A percentile compares a stretch with the other conserved stretches of the same genome.
Evolutionary conservation across 805 yeast genomes (phyloP).

Genomic region (Candida nonsorbophila): DNA sequence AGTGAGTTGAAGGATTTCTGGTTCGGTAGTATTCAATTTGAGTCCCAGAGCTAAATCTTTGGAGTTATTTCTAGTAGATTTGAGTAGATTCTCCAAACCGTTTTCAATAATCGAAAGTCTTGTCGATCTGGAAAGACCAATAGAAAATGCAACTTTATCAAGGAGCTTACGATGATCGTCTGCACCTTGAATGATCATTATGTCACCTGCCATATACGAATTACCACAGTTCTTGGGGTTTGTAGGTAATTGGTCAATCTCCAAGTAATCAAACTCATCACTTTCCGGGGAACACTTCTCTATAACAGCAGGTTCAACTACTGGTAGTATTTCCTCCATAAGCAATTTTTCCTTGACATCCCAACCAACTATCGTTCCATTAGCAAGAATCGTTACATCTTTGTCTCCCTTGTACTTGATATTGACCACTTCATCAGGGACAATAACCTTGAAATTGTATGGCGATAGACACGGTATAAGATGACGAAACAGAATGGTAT

Average conservation of each 20-base stretch:
- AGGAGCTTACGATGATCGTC: slow-evolving; percentile 45
- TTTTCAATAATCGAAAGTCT: slow-evolving; percentile 76
- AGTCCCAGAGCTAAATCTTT: slow-evolving; percentile 62
- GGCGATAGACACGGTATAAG: slow-evolving; percentile 25
- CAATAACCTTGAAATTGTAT: slow-evolving; percentile 18
- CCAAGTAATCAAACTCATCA: slow-evolving; percentile 83
- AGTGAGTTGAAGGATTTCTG: slow-evolving; percentile 61
- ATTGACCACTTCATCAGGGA: slow-evolving; percentile 66
- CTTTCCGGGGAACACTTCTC: slow-evolving; percentile 52
- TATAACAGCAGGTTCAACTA: slow-evolving; percentile 41
- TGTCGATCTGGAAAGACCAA: slow-evolving; percentile 83
- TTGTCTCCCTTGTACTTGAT: slow-evolving; percentile 31
- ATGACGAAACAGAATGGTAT: slow-evolving; percentile 54
- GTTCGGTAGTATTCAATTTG: slow-evolving; percentile 37
- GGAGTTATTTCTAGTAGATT: slow-evolving; percentile 57
- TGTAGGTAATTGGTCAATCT: slow-evolving; percentile 23
- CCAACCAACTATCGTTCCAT: slow-evolving; percentile 85
- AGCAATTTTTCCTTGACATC: slow-evolving; percentile 58
- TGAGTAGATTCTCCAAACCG: slow-evolving; percentile 64
- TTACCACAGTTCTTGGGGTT: slow-evolving; percentile 19
- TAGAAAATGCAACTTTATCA: slow-evolving; percentile 85
- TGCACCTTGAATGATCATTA: slow-evolving; percentile 57
- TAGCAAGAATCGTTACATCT: slow-evolving; percentile 64
- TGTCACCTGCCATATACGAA: slow-evolving; percentile 58
- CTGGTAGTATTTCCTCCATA: slow-evolving; percentile 44